phyloP scores from a whole-genome alignment of 352 stramenopile species.

The Phytophthora sojae region DNA sequence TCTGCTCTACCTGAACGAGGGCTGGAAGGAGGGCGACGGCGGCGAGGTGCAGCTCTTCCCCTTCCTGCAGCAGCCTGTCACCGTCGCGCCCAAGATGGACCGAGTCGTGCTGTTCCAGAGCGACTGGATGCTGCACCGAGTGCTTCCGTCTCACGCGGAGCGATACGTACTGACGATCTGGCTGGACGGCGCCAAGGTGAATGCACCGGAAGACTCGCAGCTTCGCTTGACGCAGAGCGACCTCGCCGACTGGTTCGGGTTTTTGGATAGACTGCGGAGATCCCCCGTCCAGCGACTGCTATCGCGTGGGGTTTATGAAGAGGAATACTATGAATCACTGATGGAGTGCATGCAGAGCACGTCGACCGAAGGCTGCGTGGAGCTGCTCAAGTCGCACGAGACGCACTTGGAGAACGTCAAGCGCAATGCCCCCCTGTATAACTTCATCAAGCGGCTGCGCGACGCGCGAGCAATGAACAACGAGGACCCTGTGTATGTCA shows the following conservation, averaged over 20 bases:
- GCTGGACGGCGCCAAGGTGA: constrained; percentile 63
- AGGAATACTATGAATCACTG: constrained; percentile 78
- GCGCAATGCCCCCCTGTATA: constrained; percentile 53
- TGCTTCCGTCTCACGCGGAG: constrained; percentile 58
- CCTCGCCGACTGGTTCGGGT: constrained; percentile 69
- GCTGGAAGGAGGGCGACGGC: constrained; percentile 68
- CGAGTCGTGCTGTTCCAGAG: constrained; percentile 76
- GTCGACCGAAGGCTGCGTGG: constrained; percentile 54
- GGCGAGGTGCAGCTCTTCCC: constrained; percentile 82
- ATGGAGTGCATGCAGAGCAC: constrained; percentile 74
- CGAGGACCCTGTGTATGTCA: constrained; percentile 42
- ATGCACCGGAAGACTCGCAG: constrained; percentile 62
- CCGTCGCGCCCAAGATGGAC: constrained; percentile 75
- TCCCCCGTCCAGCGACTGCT: constrained; percentile 78
- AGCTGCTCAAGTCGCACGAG: constrained; percentile 74
- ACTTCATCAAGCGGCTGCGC: constrained; percentile 60
- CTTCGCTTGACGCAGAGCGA: constrained; percentile 71
- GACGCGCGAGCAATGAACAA: constrained; percentile 53
- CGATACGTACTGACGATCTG: constrained; percentile 77
- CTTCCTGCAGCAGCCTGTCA: constrained; percentile 68
- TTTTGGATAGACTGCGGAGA: constrained; percentile 63
- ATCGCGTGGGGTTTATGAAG: constrained; percentile 77
- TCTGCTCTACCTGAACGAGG: constrained; percentile 82
- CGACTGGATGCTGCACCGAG: constrained; percentile 78
- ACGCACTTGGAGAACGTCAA: constrained; percentile 62